Evolutionary conservation across 192 early-diverging fungal genomes (phyloP), one percentile per base, ranked within the genome.

Genomic region (Coemansia sp.): DNA sequence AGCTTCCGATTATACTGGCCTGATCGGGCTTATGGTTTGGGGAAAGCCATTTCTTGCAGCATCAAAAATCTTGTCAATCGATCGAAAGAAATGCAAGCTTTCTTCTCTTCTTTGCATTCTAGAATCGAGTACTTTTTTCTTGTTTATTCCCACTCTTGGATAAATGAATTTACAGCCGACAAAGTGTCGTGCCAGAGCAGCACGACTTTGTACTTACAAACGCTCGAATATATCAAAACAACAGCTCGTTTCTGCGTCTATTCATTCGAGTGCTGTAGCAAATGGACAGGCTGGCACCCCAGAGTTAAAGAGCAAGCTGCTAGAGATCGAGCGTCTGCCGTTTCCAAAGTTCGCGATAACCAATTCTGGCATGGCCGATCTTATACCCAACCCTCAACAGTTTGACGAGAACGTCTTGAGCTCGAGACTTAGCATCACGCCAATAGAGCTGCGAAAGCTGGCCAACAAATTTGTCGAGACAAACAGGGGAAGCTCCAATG

Each of bases 321-420:
- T 67, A 42, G 50, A 60, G 14, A 35, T 62, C 33, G 42, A 61
- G 22, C 59, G 40, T 2, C 60, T 52, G 42, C 60, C 67, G 35
- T 69, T 69, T 57, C 35, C 50, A 8, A 32, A 49, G 41, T 59
- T 69, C 11, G 38, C 49, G 15, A 69, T 62, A 42, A 35, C 50
- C 23, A 69, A 56, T 32, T 22, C 53, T 10, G 67, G 60, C 17
- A 52, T 69, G 3, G 22, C 60, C 5, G 40, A 43, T 19, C 23
- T 69, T 32, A 15, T 69, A 40, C 67, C 67, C 13, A 25, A 53
- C n/a, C 25, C 60, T 8, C 15, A 29, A n/a, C 15, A 55, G 42
- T 63, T 75, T 23, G 63, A 58, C 23, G 54, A 69, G 29, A 59
- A 58, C 14, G 59, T 75, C 13, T 2, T 9, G 3, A 20, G 25